phyloP scores from a whole-genome alignment of 2,329 filamentous ascomycete genomes.

The Penicillium sp. region DNA sequence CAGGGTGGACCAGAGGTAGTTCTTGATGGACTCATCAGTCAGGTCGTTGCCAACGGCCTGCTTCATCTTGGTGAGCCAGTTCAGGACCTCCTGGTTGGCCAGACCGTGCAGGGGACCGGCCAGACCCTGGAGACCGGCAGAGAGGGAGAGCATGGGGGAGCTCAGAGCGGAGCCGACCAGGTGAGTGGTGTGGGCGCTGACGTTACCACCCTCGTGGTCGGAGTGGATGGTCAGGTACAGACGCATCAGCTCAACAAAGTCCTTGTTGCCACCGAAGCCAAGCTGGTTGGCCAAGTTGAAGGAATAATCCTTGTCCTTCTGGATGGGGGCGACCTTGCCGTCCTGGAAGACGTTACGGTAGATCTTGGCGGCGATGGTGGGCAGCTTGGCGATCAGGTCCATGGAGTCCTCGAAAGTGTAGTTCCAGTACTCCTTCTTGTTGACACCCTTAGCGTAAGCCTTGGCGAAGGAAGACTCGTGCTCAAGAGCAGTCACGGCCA shows the following conservation, averaged over 20 bases:
- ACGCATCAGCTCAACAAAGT: constrained; percentile 98
- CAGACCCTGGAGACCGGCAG: constrained; percentile 96
- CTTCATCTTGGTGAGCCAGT: constrained; percentile 99
- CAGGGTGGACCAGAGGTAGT: constrained; percentile 98
- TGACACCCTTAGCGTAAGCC: constrained; percentile 97
- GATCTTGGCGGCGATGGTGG: constrained; percentile 96
- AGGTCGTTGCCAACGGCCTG: constrained; percentile 88
- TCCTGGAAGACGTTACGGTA: constrained; percentile 99
- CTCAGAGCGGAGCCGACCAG: constrained; percentile 94
- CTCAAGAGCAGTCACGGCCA: constrained; percentile 97
- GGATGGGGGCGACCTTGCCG: constrained; percentile 90
- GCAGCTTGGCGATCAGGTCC: constrained; percentile 99
- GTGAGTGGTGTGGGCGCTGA: constrained; percentile 97
- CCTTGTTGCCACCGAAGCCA: constrained; percentile 88
- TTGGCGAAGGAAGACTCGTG: constrained; percentile 97
- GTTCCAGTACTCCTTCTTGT: constrained; percentile 99
- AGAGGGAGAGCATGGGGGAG: constrained; percentile 95
- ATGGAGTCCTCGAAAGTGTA: constrained; percentile 99
- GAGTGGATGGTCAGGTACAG: constrained; percentile 99
- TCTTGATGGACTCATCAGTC: constrained; percentile 92
- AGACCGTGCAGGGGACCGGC: constrained; percentile 98
- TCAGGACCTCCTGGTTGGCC: constrained; percentile 98
- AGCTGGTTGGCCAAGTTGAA: constrained; percentile 99
- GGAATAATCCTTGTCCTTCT: constrained; percentile 99
- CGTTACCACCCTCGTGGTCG: constrained; percentile 99